Percentiles rank a stretch among this genome's conserved stretches.
Conservation (phyloP, 495 filamentous ascomycete species). For the Xylaria flabelliformis region DNA sequence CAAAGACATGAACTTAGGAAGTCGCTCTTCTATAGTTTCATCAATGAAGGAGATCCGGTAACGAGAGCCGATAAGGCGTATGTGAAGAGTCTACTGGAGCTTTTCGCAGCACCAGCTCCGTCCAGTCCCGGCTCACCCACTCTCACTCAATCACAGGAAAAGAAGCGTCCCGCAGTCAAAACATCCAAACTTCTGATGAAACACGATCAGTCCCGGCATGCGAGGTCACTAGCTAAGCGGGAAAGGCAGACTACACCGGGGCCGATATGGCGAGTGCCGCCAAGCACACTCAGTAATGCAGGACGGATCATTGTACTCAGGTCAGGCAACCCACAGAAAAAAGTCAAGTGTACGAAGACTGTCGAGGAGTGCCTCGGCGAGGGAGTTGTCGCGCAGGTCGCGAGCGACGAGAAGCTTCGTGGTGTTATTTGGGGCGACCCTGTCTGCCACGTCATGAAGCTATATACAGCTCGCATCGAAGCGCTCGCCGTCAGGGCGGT, state of each 20-base stretch:
- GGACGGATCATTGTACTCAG: conserved; percentile 71
- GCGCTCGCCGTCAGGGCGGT: conserved; percentile 70
- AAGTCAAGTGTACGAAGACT: conserved; percentile 43
- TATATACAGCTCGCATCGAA: conserved; percentile 74
- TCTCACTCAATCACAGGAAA: conserved; percentile 22
- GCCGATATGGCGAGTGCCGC: conserved; percentile 68
- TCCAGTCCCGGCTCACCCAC: neutral
- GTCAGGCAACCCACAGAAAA: conserved; percentile 43
- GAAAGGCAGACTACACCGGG: conserved; percentile 28
- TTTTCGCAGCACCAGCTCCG: conserved; percentile 70
- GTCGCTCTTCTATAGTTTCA: conserved; percentile 74
- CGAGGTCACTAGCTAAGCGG: conserved; percentile 31
- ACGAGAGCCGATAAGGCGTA: conserved; percentile 76
- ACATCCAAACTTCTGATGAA: conserved; percentile 34
- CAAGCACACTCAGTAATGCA: conserved; percentile 66
- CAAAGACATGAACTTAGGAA: conserved; percentile 55
- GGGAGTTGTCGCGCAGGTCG: conserved; percentile 65
- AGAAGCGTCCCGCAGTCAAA: conserved; percentile 40
- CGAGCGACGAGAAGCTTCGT: conserved; percentile 68
- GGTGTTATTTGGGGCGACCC: conserved; percentile 79
- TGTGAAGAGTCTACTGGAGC: conserved; percentile 69
- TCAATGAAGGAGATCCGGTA: conserved; percentile 87
- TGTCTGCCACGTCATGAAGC: conserved; percentile 75
- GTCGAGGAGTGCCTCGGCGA: conserved; percentile 52
- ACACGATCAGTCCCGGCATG: conserved; percentile 28